Percentiles rank a stretch among this genome's conserved stretches.
Evolutionary conservation across 1,284 basidiomycete species (phyloP).

Genomic region (Leccinum pachyderme): DNA sequence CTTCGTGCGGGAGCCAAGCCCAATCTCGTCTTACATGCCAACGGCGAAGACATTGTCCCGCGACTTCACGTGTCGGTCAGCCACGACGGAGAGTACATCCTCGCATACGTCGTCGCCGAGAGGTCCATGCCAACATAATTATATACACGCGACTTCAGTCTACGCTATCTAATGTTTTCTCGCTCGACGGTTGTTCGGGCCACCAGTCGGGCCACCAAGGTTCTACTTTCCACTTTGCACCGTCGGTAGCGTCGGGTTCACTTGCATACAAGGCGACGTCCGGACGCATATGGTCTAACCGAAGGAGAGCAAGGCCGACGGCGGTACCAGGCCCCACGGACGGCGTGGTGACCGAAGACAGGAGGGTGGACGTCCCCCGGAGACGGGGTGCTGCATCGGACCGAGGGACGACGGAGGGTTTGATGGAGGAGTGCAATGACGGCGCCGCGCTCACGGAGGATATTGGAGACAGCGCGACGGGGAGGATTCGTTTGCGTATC

Average conservation of each 20-base stretch:
- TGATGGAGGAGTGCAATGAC: conserved; percentile 19
- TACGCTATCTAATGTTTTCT: conserved; percentile 19
- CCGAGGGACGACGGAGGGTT: conserved; percentile 18
- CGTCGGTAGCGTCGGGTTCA: conserved; percentile 19
- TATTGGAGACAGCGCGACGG: conserved; percentile 46
- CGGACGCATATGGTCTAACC: conserved; percentile 59
- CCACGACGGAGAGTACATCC: conserved; percentile 84
- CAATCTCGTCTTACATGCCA: conserved; percentile 43
- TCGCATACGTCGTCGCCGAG: conserved; percentile 74
- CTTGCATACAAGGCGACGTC: conserved; percentile 18
- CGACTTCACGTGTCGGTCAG: conserved; percentile 67
- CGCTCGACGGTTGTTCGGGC: conserved; percentile 40
- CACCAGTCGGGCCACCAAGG: conserved; percentile 73
- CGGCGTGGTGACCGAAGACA: conserved; percentile 46
- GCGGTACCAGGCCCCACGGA: conserved; percentile 30
- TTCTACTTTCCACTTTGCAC: conserved; percentile 43
- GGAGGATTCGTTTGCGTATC: conserved; percentile 88
- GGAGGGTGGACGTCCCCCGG: conserved; percentile 65
- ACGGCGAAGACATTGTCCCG: conserved; percentile 13
- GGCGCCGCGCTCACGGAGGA: background rate
- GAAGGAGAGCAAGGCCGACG: conserved; percentile 66
- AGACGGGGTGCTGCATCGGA: conserved; percentile 37
- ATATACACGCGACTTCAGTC: conserved; percentile 10
- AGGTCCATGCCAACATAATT: background rate
- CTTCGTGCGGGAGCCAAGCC: conserved; percentile 46